Base-by-base conservation (phyloP, 2,329 filamentous ascomycete genomes). In the Exutisphaerella laricina region DNA sequence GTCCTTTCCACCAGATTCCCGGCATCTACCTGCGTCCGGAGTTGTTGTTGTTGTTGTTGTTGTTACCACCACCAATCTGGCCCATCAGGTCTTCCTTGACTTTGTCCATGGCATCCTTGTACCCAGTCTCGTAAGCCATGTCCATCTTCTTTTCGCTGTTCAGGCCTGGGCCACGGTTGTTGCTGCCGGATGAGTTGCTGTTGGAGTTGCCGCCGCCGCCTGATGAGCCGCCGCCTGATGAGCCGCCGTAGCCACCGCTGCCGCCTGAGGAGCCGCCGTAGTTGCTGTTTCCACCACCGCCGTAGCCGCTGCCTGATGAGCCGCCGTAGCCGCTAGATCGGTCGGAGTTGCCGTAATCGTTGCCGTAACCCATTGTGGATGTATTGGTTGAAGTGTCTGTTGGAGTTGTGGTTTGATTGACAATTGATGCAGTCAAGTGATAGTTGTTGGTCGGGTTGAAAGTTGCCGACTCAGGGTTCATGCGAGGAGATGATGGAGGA, bases 101-200 rank as follows among this genome's bases (percentile, higher is more conserved):
- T 38, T 50, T 54, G 46, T 51, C 49, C 49, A 54, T 50, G 26
- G 51, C 51, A 13, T 54, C 51, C 42, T 49, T 49, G 44, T 51
- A 54, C 7, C 51, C 51, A 3, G 51, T 47, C 22, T 54, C 51
- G 40, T 54, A 54, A 13, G 51, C 51, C 22, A 54, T 50, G 17
- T 54, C 51, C 42, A 54, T 51, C 37, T 54, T 54, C 29, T 49
- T 47, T 30, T 54, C 51, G 14, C 45, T 46, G 17, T 32, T 42
- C 34, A 54, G 51, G 14, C 33, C 33, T 35, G 33, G 33, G 39
- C 43, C 37, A 5, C 33, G 33, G 33, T 18, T 34, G 31, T 32
- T 41, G 4, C 40, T 30, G 20, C 25, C 30, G 40, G 18, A 22
- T 18, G 12, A 17, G n/a, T 12, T 26, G 30, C 21, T 29, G 30